A percentile compares a stretch with the other conserved stretches of the same genome.
phyloP scores from a whole-genome alignment of 352 stramenopile genomes.

The Globisporangium uncinulatum region DNA sequence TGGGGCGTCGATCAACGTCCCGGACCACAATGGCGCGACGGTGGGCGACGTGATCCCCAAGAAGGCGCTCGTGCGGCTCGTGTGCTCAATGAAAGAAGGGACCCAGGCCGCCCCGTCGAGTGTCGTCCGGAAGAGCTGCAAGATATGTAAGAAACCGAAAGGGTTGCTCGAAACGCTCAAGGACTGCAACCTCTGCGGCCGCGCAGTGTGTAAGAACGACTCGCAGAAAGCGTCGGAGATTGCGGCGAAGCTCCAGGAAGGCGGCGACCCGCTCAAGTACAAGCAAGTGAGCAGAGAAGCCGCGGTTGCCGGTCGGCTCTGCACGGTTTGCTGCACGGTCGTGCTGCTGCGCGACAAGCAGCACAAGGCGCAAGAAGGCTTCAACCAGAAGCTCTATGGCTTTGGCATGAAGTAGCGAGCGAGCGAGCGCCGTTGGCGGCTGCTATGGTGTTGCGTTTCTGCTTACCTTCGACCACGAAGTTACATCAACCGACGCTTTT shows the following conservation, averaged over 20 bases:
- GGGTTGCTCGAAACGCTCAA: slow-evolving; percentile 64
- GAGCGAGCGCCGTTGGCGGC: too few species aligned
- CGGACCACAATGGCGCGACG: slow-evolving; percentile 69
- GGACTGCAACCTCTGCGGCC: slow-evolving; percentile 74
- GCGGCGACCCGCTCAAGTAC: slow-evolving; percentile 17
- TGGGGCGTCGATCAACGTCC: slow-evolving; percentile 81
- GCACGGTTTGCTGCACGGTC: slow-evolving; percentile 74
- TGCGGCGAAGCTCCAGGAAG: slow-evolving; percentile 38
- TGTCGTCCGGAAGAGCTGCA: slow-evolving; percentile 59
- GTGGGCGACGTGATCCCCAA: slow-evolving; percentile 73
- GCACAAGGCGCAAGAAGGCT: slow-evolving; percentile 61
- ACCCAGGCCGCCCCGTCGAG: slow-evolving; percentile 50
- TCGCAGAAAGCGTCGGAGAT: slow-evolving; percentile 74
- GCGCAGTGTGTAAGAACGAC: slow-evolving; percentile 78
- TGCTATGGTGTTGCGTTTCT: too few species aligned
- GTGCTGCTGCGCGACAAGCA: slow-evolving; percentile 71
- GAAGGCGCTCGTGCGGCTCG: slow-evolving; percentile 72
- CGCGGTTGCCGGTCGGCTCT: slow-evolving; percentile 52
- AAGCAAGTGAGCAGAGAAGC: slow-evolving; percentile 41
- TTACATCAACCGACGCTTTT: too few species aligned
- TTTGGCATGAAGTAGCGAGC: slow-evolving; percentile 52
- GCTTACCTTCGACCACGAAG: too few species aligned
- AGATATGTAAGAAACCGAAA: slow-evolving; percentile 80
- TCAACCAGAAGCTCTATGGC: slow-evolving; percentile 77
- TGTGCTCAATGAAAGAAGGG: slow-evolving; percentile 76